Evolutionary conservation across 2,329 filamentous ascomycete genomes (phyloP), one percentile per base, ranked within the genome.

Genomic region (Alternaria sp.): DNA sequence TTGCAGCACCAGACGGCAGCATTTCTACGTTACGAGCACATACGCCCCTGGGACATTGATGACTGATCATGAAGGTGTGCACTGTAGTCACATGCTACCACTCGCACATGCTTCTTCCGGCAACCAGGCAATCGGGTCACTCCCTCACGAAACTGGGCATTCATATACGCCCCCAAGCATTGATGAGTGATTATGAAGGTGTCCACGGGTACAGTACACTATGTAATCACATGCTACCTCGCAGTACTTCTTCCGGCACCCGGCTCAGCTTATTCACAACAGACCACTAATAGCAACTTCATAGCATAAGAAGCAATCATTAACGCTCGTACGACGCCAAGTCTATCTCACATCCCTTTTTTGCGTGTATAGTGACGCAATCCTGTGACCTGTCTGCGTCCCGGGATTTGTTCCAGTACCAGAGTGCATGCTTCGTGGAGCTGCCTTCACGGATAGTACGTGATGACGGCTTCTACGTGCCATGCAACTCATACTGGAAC

Each of bases 271-370:
- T 28, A 28, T 25, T 54, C 32, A 54, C 52, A 26, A 54, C n/a
- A 54, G n/a, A 19, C 32, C 30, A 54, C 52, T 54, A 21, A 54
- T 15, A 17, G 17, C n/a, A 52, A 26, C 28, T 40, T 28, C 15
- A 44, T 30, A 28, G 26, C 54, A 57, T 26, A 49, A 57, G n/a
- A 52, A 59, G 32, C 46, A 59, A 59, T 54, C 47, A 59, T 54
- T 59, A 59, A 52, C 32, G 28, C 30, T 28, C 19, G 17, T 59
- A 59, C 30, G 25, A 52, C 56, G 30, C 44, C 28, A 15, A 21
- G 40, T 57, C 54, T 49, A 49, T 36, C 26, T 57, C 40, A 36
- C 28, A 36, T 40, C 36, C 32, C 36, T 17, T 52, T 52, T 36
- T 15, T 25, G 23, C 23, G 23, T 30, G 28, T 30, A 5, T 30